Base-by-base conservation (phyloP, 352 stramenopile species). In the Phytophthora sansomeana region DNA sequence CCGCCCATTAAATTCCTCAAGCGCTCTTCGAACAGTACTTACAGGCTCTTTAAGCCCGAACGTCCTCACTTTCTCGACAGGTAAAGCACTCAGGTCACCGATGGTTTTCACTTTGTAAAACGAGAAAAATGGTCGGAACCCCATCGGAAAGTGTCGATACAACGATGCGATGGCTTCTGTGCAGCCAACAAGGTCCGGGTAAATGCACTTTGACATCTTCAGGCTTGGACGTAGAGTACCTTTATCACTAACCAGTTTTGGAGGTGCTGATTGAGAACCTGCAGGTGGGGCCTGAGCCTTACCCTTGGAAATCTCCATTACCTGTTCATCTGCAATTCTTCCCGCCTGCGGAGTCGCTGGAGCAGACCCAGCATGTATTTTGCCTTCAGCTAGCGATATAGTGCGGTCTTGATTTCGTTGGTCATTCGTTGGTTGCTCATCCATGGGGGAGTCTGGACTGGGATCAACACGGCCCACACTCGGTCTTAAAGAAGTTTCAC, bases 91-190 rank as follows among this genome's bases (percentile, higher is more conserved):
- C 51, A 92, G 54, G 63, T 94, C 79, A 21, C 86, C 82, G 28
- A 94, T 77, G 0, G 84, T 92, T 32, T 83, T 78, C 49, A 94
- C 78, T 49, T 90, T 87, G 71, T 86, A 83, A 10, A 87, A 88
- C 17, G 72, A 75, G 29, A 87, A 81, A 39, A 93, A 77, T 19
- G 64, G 74, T 16, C 81, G 68, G 46, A 92, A 89, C 5, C 54
- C 67, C 21, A 85, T 64, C 1, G 86, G 77, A 19, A 94, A 83
- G 58, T 89, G 70, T 5, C 64, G 57, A 51, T 85, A 80, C 2
- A 92, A 49, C 9, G 52, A 62, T 11, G 78, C 58, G 39, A 93
- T 86, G 13, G 67, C 54, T 59, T 92, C 82, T 4, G 63, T 77
- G 42, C 72, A 89, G 35, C 50, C 54, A 19, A 75, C 62, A 1